Evolutionary conservation across 352 stramenopile species (phyloP).

Genomic region (Globisporangium cylindrosporum): DNA sequence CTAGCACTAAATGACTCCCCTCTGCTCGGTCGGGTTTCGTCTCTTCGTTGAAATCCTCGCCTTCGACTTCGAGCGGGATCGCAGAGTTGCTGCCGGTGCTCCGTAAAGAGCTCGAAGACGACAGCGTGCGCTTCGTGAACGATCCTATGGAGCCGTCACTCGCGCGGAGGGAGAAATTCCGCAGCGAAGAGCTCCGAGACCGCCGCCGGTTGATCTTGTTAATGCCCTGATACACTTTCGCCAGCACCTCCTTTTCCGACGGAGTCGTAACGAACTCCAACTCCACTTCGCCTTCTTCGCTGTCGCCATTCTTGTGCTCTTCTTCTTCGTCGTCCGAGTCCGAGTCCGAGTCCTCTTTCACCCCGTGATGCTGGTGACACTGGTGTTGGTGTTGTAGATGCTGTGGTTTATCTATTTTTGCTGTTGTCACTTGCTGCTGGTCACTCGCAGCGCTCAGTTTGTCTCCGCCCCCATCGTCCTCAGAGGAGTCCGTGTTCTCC

Average conservation of each 20-base stretch:
- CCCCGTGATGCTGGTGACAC: constrained; percentile 16
- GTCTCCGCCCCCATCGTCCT: constrained; percentile 16
- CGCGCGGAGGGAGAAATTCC: constrained; percentile 44
- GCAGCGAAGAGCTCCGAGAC: constrained; percentile 62
- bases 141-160: constrained; percentile 31
- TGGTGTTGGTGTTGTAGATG: constrained; percentile 21
- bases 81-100: constrained; percentile 37
- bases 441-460: constrained; percentile 4
- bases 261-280: constrained; percentile 68
- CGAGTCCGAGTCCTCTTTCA: constrained; percentile 12
- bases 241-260: constrained; percentile 68
- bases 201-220: constrained; percentile 70
- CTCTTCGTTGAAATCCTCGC: constrained; percentile 19
- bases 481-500: constrained; percentile 9
- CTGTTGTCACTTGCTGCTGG: not conserved
- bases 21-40: not conserved
- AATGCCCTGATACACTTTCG: constrained; percentile 64
- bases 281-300: constrained; percentile 32
- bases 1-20: not conserved
- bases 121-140: constrained; percentile 48
- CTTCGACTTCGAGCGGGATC: constrained; percentile 20
- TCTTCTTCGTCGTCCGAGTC: constrained; percentile 15
- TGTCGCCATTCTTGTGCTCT: constrained; percentile 24
- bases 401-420: constrained; percentile 1
- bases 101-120: constrained; percentile 52